Evolutionary conservation across 2,329 filamentous ascomycete genomes (phyloP), one percentile per base, ranked within the genome.

Genomic region (Ceratocystis harringtonii): DNA sequence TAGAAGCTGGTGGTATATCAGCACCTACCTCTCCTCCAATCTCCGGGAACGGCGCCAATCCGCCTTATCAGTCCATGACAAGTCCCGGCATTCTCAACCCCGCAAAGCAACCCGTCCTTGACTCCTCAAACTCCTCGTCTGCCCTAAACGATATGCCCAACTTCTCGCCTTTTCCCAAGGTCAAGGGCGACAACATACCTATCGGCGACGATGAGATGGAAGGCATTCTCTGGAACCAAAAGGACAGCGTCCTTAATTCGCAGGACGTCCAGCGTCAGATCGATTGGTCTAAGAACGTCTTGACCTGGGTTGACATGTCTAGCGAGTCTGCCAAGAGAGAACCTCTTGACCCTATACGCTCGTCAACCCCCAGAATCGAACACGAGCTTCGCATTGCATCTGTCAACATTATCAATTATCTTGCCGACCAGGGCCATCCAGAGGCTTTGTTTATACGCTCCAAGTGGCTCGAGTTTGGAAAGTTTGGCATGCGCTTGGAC

Each of bases 381-480:
- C 92, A 95, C 72, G 90, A 96, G 72, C 79, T 99, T 69, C 86
- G 88, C 68, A 78, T 87, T 62, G 94, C 99, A 74, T 91, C 94
- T 41, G 82, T 96, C 76, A 96, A 92, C 73, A 94, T 99, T 68
- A 88, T 96, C 70, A 83, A 82, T 65, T 96, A 96, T 73, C 79
- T 99, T 44, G 89, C 92, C 28, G 88, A 92, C 63, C 94, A 99
- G 74, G 85, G 87, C 69, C 94, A 99, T 71, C 94, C 94, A 28
- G 91, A 94, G 72, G 94, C 94, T 28, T 85, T 95, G 70, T 99
- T 97, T 74, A 90, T 97, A 78, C 86, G 86, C 71, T 90, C 91
- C 67, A 96, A 95, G 81, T 99, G 94, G 94, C 80, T 95, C 62
- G 94, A 99, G 74, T 99, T 97, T 79, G 94, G 94, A 70, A 95